These are phyloP conservation scores for Candida wancherniae DNA, from an alignment of 805 yeast species.

Conservation along the genomic window DNA sequence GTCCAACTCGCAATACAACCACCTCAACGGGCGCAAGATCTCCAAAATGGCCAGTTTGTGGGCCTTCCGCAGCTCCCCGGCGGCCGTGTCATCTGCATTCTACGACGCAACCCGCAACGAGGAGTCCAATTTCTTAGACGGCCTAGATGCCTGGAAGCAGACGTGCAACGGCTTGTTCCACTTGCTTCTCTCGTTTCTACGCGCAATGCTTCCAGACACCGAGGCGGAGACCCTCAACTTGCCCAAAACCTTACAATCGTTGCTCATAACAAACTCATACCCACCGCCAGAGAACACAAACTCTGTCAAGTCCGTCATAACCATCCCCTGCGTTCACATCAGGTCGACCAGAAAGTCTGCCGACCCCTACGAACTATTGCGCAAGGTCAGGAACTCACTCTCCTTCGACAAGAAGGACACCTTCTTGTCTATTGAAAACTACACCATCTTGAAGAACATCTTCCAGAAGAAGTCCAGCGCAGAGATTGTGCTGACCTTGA, in stretches of 20 bases:
- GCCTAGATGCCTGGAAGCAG: conserved; percentile 70
- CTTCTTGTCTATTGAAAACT: conserved; percentile 74
- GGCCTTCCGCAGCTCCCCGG: conserved; percentile 54
- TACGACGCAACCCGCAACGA: conserved; percentile 32
- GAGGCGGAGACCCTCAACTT: conserved; percentile 53
- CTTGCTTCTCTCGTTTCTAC: conserved; percentile 65
- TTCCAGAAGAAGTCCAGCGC: conserved; percentile 52
- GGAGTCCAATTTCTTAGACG: conserved; percentile 53
- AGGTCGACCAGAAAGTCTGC: conserved; percentile 46
- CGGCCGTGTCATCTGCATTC: conserved; percentile 23
- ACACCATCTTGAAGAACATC: conserved; percentile 64
- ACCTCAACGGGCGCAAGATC: conserved; percentile 74
- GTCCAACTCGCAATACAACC: conserved; percentile 72
- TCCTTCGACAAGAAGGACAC: conserved; percentile 65
- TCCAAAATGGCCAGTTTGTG: conserved; percentile 80
- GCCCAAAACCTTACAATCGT: conserved; percentile 62
- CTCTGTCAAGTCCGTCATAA: conserved; percentile 34
- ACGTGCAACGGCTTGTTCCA: conserved; percentile 87
- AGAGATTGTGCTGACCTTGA: conserved; percentile 58
- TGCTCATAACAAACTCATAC: conserved; percentile 61
- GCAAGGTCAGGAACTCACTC: conserved; percentile 45
- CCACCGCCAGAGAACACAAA: conserved; percentile 44
- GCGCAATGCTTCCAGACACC: conserved; percentile 70
- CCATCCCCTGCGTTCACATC: conserved; percentile 61
- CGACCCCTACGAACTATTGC: conserved; percentile 55